Percentiles rank a stretch among this genome's conserved stretches.
phyloP scores from a whole-genome alignment of 768 basidiomycete species.

The Trametes meyenii region DNA sequence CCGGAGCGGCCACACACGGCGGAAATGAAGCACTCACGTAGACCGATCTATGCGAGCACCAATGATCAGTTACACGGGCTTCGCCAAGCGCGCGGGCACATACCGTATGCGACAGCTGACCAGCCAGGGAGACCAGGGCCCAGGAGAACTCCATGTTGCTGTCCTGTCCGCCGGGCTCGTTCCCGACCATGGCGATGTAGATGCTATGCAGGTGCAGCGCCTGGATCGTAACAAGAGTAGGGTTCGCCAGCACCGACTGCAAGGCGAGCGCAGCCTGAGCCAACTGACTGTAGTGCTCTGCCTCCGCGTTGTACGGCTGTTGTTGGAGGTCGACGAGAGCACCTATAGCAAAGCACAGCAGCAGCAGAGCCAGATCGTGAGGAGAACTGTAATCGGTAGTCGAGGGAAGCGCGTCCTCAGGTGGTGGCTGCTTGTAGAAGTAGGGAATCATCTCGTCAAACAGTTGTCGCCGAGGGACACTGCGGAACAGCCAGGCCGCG shows the following conservation, averaged over 20 bases:
- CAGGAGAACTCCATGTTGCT: constrained; percentile 49
- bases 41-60: constrained; percentile 38
- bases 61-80: background rate
- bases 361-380: constrained; percentile 37
- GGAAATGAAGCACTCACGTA: constrained; percentile 39
- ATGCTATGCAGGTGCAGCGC: constrained; percentile 67
- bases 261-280: constrained; percentile 65
- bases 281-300: constrained; percentile 66
- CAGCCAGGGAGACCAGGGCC: constrained; percentile 52
- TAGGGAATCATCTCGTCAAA: constrained; percentile 66
- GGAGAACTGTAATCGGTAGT: constrained; percentile 41
- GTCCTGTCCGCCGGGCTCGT: constrained; percentile 56
- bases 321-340: constrained; percentile 35
- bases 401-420: constrained; percentile 27
- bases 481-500: constrained; percentile 55
- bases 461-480: constrained; percentile 53
- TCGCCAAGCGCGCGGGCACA: constrained; percentile 34
- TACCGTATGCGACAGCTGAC: constrained; percentile 64
- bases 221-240: constrained; percentile 71
- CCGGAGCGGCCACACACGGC: background rate
- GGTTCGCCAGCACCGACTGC: constrained; percentile 72
- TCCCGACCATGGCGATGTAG: constrained; percentile 71
- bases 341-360: constrained; percentile 37
- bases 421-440: constrained; percentile 45
- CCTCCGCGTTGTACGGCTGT: constrained; percentile 38